These are phyloP conservation scores for Ophiostoma novo-ulmi DNA, from an alignment of 2,329 filamentous ascomycete species.

Conservation along the genomic window DNA sequence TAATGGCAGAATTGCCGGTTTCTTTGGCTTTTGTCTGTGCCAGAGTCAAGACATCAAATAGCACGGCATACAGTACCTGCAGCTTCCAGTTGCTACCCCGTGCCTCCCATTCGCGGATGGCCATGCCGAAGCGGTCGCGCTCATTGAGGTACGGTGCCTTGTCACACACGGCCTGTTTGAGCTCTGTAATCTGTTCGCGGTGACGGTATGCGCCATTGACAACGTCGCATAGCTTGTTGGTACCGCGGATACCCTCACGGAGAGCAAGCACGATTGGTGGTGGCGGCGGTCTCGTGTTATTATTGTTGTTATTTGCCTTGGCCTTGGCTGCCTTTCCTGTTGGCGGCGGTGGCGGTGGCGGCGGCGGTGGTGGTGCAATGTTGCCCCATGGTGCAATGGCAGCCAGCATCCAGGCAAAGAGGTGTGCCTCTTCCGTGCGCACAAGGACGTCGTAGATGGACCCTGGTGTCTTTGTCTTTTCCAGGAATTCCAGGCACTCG, in stretches of 20 bases:
- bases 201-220: constrained; percentile 37
- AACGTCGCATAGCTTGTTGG: constrained; percentile 68
- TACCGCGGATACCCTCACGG: constrained; percentile 71
- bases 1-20: constrained; percentile 18
- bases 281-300: constrained; percentile 32
- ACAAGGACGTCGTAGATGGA: constrained; percentile 54
- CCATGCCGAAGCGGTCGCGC: constrained; percentile 66
- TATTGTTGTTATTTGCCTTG: constrained; percentile 13
- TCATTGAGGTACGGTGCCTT: constrained; percentile 43
- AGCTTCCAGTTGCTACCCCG: constrained; percentile 61
- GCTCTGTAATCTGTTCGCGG: constrained; percentile 25
- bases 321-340: constrained; percentile 1
- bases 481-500: constrained; percentile 53
- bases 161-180: constrained; percentile 49
- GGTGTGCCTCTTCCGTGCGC: constrained; percentile 58
- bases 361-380: constrained; percentile 38
- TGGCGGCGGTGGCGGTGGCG: constrained; percentile 41
- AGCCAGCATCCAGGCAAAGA: constrained; percentile 70
- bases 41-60: constrained; percentile 54
- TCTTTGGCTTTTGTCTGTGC: not conserved
- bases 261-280: constrained; percentile 60
- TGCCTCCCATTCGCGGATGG: constrained; percentile 65
- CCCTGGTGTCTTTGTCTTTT: constrained; percentile 40
- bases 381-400: constrained; percentile 69
- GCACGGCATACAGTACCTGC: constrained; percentile 62